Conservation (phyloP, 768 basidiomycete species). For the Austroboletus festivus region DNA sequence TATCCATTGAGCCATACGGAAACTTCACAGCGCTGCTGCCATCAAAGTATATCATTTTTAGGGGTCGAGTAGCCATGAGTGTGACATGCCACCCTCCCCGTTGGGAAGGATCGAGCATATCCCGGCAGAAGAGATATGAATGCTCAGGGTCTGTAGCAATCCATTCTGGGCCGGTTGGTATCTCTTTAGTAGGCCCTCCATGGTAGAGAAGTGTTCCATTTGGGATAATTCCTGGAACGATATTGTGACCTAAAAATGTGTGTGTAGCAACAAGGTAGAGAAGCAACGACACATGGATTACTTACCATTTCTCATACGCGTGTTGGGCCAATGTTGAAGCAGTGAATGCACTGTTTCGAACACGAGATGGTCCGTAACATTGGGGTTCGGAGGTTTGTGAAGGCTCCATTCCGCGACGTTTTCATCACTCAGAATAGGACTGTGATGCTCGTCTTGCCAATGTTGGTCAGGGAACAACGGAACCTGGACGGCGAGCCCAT, state of each 20-base stretch:
- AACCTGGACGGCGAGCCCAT: not conserved
- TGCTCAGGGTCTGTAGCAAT: not conserved
- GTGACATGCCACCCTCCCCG: not conserved
- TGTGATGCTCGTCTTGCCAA: too few relatives aligned
- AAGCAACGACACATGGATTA: not conserved
- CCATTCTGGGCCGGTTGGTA: not conserved
- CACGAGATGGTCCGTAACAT: not conserved
- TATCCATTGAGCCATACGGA: not conserved
- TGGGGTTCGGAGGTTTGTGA: not conserved
- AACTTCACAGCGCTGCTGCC: not conserved
- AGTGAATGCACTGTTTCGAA: not conserved
- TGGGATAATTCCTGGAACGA: not conserved
- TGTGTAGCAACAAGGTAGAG: not conserved
- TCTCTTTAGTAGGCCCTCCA: not conserved
- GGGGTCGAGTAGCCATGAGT: not conserved
- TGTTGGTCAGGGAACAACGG: not conserved
- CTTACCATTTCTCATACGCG: not conserved
- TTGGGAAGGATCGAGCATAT: not conserved
- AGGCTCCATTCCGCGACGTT: not conserved
- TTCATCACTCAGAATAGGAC: not conserved
- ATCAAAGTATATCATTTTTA: not conserved
- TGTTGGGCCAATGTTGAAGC: not conserved
- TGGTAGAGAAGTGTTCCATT: not conserved
- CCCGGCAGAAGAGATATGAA: not conserved
- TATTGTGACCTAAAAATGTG: not conserved